Evolutionary conservation across 139 green algal species (phyloP).

Genomic region (Choricystis sp.): DNA sequence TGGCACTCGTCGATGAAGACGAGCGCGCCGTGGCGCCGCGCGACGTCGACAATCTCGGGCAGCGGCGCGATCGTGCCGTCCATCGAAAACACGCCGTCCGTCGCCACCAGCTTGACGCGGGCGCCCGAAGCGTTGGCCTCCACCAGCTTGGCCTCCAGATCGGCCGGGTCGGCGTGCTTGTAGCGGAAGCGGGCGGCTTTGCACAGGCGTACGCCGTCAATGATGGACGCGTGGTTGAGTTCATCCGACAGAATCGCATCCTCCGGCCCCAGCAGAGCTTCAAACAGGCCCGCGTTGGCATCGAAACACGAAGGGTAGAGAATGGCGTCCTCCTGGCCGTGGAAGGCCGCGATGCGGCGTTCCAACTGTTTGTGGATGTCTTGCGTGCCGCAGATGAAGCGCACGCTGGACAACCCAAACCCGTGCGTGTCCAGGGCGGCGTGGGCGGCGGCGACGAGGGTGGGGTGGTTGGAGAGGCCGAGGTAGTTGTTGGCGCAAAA

Average conservation of each 20-base stretch:
- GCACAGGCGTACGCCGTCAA: constrained; percentile 57
- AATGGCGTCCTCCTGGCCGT: constrained; percentile 41
- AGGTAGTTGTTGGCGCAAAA: constrained; percentile 32
- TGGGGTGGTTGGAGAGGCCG: constrained; percentile 39
- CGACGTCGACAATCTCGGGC: constrained; percentile 29
- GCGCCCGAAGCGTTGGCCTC: constrained; percentile 11
- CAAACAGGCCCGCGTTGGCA: constrained; percentile 55
- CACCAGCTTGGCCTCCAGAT: neutral
- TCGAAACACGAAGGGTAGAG: constrained; percentile 54
- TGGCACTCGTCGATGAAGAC: constrained; percentile 48
- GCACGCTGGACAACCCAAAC: constrained; percentile 39
- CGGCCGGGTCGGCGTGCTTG: constrained; percentile 15
- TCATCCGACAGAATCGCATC: constrained; percentile 46
- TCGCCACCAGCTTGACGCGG: constrained; percentile 41
- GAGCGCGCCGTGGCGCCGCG: constrained; percentile 26
- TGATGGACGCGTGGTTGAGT: constrained; percentile 62
- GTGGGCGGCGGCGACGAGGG: constrained; percentile 27
- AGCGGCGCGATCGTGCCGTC: constrained; percentile 37
- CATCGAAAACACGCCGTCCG: constrained; percentile 52
- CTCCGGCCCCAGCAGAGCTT: constrained; percentile 38
- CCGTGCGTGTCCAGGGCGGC: constrained; percentile 34
- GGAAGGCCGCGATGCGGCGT: constrained; percentile 27
- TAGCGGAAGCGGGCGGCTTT: constrained; percentile 34
- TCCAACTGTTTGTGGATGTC: constrained; percentile 54
- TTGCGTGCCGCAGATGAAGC: constrained; percentile 55